Evolutionary conservation across 2,329 filamentous ascomycete genomes (phyloP).

Genomic region (Apiospora sp.): DNA sequence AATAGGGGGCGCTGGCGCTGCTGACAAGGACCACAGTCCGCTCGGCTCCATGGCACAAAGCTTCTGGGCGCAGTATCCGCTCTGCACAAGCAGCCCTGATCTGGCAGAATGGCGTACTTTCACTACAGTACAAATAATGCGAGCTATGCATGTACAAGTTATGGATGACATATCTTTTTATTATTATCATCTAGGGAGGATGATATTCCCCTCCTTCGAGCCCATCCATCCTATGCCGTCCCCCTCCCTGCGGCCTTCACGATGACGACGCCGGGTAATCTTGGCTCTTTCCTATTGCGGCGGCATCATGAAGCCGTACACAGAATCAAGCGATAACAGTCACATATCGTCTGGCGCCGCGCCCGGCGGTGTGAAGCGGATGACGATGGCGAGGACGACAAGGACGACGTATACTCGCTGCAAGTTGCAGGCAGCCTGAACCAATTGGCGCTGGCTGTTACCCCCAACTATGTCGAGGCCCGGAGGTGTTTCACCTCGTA

Average conservation of each 20-base stretch:
- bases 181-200: neutral
- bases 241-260: neutral
- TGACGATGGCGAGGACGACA: conserved; percentile 17
- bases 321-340: neutral
- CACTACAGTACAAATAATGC: neutral
- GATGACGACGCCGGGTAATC: conserved; percentile 17
- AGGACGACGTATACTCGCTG: conserved; percentile 1
- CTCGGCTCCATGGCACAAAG: neutral
- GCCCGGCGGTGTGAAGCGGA: neutral
- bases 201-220: neutral
- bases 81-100: neutral
- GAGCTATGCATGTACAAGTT: conserved; percentile 1
- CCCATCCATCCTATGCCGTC: neutral
- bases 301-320: conserved; percentile 21
- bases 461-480: neutral
- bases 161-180: neutral
- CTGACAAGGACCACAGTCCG: neutral
- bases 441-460: conserved; percentile 7
- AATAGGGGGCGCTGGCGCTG: conserved; percentile 7
- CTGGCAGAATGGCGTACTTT: neutral
- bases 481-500: conserved; percentile 4
- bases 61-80: neutral
- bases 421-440: neutral
- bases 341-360: neutral
- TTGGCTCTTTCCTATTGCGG: conserved; percentile 18